Evolutionary conservation across 805 yeast genomes (phyloP).

Genomic region (Lipomyces sp.): DNA sequence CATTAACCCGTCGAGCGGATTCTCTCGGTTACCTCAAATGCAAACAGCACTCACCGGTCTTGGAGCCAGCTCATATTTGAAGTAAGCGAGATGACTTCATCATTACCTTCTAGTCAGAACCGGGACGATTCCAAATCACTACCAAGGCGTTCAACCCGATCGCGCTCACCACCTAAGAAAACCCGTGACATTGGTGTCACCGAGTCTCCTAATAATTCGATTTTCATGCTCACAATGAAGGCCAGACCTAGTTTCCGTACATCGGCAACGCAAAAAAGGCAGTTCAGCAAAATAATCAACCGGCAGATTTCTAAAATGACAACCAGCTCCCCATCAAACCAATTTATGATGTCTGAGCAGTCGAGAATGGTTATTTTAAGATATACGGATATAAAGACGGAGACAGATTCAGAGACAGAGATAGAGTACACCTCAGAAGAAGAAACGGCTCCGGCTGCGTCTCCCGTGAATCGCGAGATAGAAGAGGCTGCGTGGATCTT

Average conservation of each 20-base stretch:
- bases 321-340: not conserved
- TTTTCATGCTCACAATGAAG: not conserved
- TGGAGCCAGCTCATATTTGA: not conserved
- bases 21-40: not conserved
- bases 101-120: not conserved
- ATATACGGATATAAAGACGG: not conserved
- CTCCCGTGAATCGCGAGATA: not conserved
- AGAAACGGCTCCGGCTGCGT: not conserved
- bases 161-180: not conserved
- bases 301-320: not conserved
- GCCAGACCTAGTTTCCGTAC: not conserved
- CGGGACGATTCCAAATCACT: not conserved
- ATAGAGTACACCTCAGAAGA: not conserved
- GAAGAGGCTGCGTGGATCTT: constrained; percentile 2
- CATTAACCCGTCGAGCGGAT: not conserved
- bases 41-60: not conserved
- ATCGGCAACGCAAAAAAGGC: not conserved
- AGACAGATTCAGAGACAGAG: not conserved
- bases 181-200: not conserved
- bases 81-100: not conserved
- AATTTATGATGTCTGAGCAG: not conserved
- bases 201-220: not conserved
- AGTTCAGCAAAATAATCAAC: not conserved
- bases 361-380: not conserved
- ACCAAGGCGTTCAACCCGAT: not conserved